Conservation (phyloP, 106 monocot genomes). For the Dioscorea dumetorum region DNA sequence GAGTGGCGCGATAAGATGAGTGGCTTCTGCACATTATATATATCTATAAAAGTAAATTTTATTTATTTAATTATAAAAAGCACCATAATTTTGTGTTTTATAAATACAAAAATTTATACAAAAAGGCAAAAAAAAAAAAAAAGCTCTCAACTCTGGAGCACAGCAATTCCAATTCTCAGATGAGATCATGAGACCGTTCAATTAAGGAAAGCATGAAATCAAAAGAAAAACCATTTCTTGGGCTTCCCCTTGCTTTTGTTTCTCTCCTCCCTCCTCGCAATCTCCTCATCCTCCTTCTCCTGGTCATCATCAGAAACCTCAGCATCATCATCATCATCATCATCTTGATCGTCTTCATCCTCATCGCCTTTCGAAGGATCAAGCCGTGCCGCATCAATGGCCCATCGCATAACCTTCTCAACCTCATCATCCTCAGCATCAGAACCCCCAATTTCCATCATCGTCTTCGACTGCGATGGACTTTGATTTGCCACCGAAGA, state of each 20-base stretch:
- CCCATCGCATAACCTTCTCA: slow-evolving; percentile 81
- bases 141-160: neutral
- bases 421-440: slow-evolving; percentile 39
- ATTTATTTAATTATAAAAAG: too few relatives aligned
- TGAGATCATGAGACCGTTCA: neutral
- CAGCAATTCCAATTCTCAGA: neutral
- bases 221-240: slow-evolving; percentile 24
- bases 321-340: slow-evolving; percentile 6
- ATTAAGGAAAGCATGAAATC: neutral
- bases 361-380: slow-evolving; percentile 10
- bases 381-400: slow-evolving; percentile 45
- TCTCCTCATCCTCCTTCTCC: slow-evolving; percentile 11
- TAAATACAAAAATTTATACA: neutral
- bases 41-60: too few relatives aligned
- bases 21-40: too few relatives aligned
- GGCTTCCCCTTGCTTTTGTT: slow-evolving; percentile 2
- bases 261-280: slow-evolving; percentile 1
- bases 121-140: neutral
- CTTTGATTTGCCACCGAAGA: neutral
- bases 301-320: slow-evolving; percentile 1
- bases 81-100: too few relatives aligned
- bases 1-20: too few relatives aligned
- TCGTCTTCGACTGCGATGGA: neutral
- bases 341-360: neutral
- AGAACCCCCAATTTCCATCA: slow-evolving; percentile 22